phyloP scores from a whole-genome alignment of 352 stramenopile species.

The Phytopythium montanum region DNA sequence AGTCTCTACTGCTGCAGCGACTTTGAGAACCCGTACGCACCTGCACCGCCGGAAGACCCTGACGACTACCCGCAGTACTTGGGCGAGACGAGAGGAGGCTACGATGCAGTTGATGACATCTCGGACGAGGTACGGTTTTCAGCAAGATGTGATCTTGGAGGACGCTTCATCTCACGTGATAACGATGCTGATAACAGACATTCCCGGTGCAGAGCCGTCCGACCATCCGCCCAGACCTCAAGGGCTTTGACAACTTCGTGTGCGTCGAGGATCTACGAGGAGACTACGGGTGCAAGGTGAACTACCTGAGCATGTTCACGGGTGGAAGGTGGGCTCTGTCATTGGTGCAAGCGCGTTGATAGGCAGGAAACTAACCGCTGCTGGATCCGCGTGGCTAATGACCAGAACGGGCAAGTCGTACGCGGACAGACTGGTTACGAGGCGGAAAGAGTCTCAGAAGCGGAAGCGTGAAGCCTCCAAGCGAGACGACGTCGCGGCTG shows the following conservation, averaged over 20 bases:
- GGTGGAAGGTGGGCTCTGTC: slow-evolving; percentile 41
- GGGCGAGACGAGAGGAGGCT: slow-evolving; percentile 1
- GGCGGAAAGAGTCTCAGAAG: slow-evolving; percentile 42
- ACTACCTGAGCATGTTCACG: slow-evolving; percentile 71
- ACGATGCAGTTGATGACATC: slow-evolving; percentile 55
- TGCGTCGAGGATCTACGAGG: slow-evolving; percentile 50
- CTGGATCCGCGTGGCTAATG: neutral
- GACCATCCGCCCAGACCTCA: slow-evolving; percentile 34
- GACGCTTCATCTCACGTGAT: neutral
- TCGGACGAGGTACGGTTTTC: slow-evolving; percentile 48
- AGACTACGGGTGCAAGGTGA: slow-evolving; percentile 59
- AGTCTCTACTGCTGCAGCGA: slow-evolving; percentile 13
- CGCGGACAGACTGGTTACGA: slow-evolving; percentile 37
- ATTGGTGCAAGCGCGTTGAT: neutral
- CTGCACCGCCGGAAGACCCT: neutral
- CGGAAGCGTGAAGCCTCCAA: slow-evolving; percentile 31
- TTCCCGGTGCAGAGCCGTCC: slow-evolving; percentile 15
- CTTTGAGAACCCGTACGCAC: slow-evolving; percentile 38
- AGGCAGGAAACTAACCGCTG: neutral
- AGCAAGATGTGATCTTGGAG: neutral
- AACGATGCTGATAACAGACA: neutral
- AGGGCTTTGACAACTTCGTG: slow-evolving; percentile 62
- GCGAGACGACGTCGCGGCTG: slow-evolving; percentile 5
- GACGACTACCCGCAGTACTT: slow-evolving; percentile 7
- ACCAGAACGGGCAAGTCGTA: slow-evolving; percentile 45